Evolutionary conservation across 305 asterid genomes (phyloP).

Genomic region (Lippia alba): DNA sequence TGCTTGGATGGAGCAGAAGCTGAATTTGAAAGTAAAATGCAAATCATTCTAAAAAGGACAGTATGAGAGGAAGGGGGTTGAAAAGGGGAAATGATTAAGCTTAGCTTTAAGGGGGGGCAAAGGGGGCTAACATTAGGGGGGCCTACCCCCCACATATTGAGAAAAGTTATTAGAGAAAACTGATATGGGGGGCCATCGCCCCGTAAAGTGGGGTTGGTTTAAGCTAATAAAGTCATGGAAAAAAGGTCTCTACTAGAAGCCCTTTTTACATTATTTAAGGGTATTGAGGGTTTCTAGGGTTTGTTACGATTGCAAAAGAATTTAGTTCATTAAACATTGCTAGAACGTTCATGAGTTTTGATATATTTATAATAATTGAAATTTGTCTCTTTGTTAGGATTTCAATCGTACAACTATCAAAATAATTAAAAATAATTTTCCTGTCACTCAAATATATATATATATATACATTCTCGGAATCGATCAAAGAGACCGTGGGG

Average conservation of each 20-base stretch:
- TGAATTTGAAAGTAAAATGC: constrained; percentile 75
- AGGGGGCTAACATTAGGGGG: constrained; percentile 20
- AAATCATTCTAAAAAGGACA: constrained; percentile 64
- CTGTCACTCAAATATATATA: too few species aligned
- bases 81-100: constrained; percentile 41
- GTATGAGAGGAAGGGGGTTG: constrained; percentile 30
- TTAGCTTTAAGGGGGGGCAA: constrained; percentile 52
- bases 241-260: constrained; percentile 27
- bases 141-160: constrained; percentile 25
- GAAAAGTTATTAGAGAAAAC: constrained; percentile 22
- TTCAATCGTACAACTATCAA: too few species aligned
- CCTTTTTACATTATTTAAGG: neutral
- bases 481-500: too few species aligned
- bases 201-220: constrained; percentile 32
- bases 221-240: constrained; percentile 31
- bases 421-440: too few species aligned
- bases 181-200: constrained; percentile 17
- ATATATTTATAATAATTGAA: too few species aligned
- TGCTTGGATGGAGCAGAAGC: constrained; percentile 63
- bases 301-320: too few species aligned
- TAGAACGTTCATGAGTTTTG: too few species aligned
- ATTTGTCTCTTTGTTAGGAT: too few species aligned
- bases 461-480: too few species aligned
- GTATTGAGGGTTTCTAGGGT: too few species aligned
- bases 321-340: too few species aligned